Percentiles rank a stretch among this genome's conserved stretches.
Evolutionary conservation across 495 filamentous ascomycete species (phyloP).

Genomic region (Penicillium verhagenii): DNA sequence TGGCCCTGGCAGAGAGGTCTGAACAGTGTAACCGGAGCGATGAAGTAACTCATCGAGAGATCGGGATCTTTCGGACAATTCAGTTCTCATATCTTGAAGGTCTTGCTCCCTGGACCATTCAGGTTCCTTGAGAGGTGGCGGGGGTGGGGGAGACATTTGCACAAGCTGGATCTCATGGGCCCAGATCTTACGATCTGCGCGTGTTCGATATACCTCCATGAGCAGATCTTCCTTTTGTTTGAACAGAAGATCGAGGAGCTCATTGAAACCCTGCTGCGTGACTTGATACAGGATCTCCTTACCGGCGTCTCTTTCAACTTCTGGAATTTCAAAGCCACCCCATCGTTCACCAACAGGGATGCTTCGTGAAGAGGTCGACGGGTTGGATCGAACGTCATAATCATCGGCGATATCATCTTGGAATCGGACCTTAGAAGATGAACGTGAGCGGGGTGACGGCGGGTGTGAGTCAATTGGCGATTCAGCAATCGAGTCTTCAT

Average conservation of each 20-base stretch:
- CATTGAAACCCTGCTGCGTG: slow-evolving; percentile 86
- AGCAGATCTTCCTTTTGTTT: slow-evolving; percentile 74
- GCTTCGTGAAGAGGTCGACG: slow-evolving; percentile 75
- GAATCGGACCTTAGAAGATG: slow-evolving; percentile 82
- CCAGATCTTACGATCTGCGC: slow-evolving; percentile 57
- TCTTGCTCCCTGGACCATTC: slow-evolving; percentile 29
- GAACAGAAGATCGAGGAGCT: slow-evolving; percentile 85
- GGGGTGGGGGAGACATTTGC: slow-evolving; percentile 29
- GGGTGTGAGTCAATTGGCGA: slow-evolving; percentile 44
- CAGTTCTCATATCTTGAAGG: slow-evolving; percentile 16
- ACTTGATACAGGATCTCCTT: slow-evolving; percentile 90
- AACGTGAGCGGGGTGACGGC: slow-evolving; percentile 67
- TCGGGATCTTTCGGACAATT: no score
- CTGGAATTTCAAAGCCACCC: slow-evolving; percentile 79
- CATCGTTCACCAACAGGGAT: slow-evolving; percentile 72
- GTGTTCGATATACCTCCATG: slow-evolving; percentile 64
- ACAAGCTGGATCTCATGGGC: slow-evolving; percentile 50
- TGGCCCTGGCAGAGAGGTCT: slow-evolving; percentile 24
- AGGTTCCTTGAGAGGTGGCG: slow-evolving; percentile 13
- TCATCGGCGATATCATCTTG: slow-evolving; percentile 68
- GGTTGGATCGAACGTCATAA: slow-evolving; percentile 71
- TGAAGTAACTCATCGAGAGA: slow-evolving; percentile 51
- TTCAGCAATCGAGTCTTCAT: slow-evolving; percentile 34
- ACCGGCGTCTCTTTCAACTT: slow-evolving; percentile 76
- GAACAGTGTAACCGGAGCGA: slow-evolving; percentile 48